Evolutionary conservation across 257 asterid genomes (phyloP), one percentile per base, ranked within the genome.

Genomic region (Pogostemon cablin): DNA sequence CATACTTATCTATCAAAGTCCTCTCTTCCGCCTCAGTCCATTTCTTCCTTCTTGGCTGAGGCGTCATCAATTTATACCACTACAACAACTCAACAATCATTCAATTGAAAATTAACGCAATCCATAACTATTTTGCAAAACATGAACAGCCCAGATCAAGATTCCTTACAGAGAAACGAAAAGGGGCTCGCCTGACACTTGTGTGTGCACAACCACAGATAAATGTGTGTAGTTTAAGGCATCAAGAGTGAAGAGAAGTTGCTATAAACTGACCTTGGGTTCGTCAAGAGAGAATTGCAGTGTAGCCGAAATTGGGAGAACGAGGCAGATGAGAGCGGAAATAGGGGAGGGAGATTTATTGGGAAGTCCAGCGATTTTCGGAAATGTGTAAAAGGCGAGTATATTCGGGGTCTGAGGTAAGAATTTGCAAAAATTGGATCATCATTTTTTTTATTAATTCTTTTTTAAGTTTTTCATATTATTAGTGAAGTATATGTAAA

Each of bases 11-110:
- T 8, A 95, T 91, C 39, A 95, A 78, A 50, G 90, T 95, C 84
- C 96, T 95, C 78, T 91, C 99, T 73, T 91, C 99, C 46, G 90
- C 95, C 92, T 95, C 99, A 63, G 90, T 87, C 99, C 99, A 95
- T 75, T 95, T 95, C 87, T 95, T 95, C 67, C 98, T 87, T 77
- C 95, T 86, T n/a, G 91, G 95, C 83, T 84, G 98, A 69, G 95
- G 85, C 83, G 82, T 83, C 98, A 91, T 93, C 82, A 76, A 73
- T 77, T 55, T 34, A 54, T 17, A 72, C 60, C 54, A 63, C 77
- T 74, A 58, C 4, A 63, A 46, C 56, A 44, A 63, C 71, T 77
- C 57, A 72, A 17, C 60, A 52, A 35, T 54, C 77, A 71, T 59
- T 54, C 72, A 72, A 79, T 71, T 37, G 17, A 52, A 55, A 41